Base-by-base conservation (phyloP, 371 early-diverging fungal species). In the Mortierella polycephala region DNA sequence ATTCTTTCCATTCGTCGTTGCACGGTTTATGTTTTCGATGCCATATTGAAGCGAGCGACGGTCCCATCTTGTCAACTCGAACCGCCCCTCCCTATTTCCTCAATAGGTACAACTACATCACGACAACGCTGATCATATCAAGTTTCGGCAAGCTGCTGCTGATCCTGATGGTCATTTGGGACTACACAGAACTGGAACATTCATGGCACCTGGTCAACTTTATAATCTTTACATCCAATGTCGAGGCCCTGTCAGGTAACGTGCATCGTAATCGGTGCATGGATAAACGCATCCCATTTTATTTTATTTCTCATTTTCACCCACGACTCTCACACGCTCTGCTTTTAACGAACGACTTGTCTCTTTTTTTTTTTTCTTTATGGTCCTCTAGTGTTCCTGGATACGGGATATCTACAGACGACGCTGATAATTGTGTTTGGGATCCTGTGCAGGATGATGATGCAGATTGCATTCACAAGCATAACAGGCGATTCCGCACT, bases 111-210 rank as follows among this genome's bases (percentile, higher is more conserved):
- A 89, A 89, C 69, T 89, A 87, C 46, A 87, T 95, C 11, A 85
- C 92, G 0, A 93, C 91, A 60, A 93, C 95, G 9, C 71, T 96
- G 55, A 90, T 96, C 30, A 87, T 97, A 40, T 95, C 96, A 13
- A 91, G 92, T 51, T 97, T 97, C 84, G 95, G 94, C 44, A 96
- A 95, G 75, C 88, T 98, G 76, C 83, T 98, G 59, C 84, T 94
- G 58, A 93, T 96, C 14, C 81, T 95, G 52, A 93, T 97, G 92
- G 96, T 96, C 5, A 95, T 98, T 23, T 98, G 98, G 98, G 93
- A 96, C 62, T 96, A 96, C 74, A 87, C 90, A 49, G 91, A 92
- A 62, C 76, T 94, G 6, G 91, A 94, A n/a, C 93, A 94, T 47
- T 88, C 94, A 5, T 93, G 94, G 92, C 74, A 92, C 39, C 85